Conservation (phyloP, 805 yeast genomes). For the Kodamaea leandrae region DNA sequence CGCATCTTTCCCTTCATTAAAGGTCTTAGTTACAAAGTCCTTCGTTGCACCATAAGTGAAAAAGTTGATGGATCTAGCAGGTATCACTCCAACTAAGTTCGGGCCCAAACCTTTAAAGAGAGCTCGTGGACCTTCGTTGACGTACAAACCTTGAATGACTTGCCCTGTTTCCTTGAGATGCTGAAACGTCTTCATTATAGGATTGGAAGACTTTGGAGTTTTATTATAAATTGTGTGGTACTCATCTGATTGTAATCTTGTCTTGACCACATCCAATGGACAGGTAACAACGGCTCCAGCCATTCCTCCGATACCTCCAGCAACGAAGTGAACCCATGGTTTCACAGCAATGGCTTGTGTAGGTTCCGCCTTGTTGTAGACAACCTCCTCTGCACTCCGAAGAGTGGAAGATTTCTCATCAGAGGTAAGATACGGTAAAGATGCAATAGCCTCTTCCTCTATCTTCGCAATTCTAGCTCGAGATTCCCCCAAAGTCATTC, state of each 20-base stretch:
- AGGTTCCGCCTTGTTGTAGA: conserved; percentile 11
- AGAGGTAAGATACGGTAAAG: conserved; percentile 61
- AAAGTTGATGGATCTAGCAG: conserved; percentile 95
- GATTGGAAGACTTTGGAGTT: conserved; percentile 38
- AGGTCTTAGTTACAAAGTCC: conserved; percentile 60
- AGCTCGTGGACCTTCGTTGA: conserved; percentile 78
- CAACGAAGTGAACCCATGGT: conserved; percentile 77
- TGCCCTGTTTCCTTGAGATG: conserved; percentile 83
- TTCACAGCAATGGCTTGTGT: conserved; percentile 14
- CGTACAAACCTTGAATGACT: conserved; percentile 67
- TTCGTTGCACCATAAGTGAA: conserved; percentile 96
- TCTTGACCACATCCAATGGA: conserved; percentile 94
- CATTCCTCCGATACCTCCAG: conserved; percentile 96
- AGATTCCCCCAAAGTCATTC: conserved; percentile 5
- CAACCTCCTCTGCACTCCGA: conserved; percentile 36
- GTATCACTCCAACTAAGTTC: conserved; percentile 93
- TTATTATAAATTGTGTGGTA: conserved; percentile 57
- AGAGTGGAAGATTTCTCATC: conserved; percentile 67
- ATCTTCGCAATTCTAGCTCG: conserved; percentile 21
- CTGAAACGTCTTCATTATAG: conserved; percentile 47
- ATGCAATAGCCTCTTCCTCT: conserved; percentile 55
- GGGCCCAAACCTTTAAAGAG: conserved; percentile 96
- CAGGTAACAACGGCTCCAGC: conserved; percentile 93
- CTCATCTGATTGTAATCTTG: conserved; percentile 88
- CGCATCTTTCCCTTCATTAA: conserved; percentile 73